A percentile compares a stretch with the other conserved stretches of the same genome.
These are phyloP conservation scores for Triticum turgidum DNA, from an alignment of 176 grass and related monocot genomes.

Conservation along the genomic window DNA sequence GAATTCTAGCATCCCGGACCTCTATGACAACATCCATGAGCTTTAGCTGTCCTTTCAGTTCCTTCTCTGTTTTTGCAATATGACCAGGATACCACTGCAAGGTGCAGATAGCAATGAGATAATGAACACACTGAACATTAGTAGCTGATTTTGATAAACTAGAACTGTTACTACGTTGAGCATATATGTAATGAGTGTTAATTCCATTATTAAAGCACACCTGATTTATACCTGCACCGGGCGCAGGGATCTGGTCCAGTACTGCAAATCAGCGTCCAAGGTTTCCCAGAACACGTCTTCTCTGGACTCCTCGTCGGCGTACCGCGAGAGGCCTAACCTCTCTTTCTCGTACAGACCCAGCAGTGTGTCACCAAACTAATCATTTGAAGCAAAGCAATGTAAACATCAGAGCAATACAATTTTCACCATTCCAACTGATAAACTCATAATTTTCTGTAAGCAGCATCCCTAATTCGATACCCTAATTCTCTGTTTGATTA, in stretches of 20 bases:
- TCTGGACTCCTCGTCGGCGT: constrained; percentile 21
- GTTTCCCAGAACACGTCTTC: constrained; percentile 63
- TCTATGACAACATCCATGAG: constrained; percentile 99
- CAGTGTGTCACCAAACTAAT: constrained; percentile 56
- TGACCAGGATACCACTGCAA: constrained; percentile 99
- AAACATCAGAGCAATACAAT: neutral
- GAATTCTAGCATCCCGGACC: constrained; percentile 90
- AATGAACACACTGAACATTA: neutral
- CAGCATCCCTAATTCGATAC: neutral
- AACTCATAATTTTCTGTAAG: neutral
- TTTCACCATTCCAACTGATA: neutral
- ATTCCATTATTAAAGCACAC: constrained; percentile 49
- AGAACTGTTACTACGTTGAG: neutral
- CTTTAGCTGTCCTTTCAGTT: constrained; percentile 85
- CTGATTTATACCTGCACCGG: constrained; percentile 87
- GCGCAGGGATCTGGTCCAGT: constrained; percentile 81
- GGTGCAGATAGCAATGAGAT: constrained; percentile 7
- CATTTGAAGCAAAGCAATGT: neutral
- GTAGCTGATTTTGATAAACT: neutral
- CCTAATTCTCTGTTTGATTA: neutral
- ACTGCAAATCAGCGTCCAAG: constrained; percentile 83
- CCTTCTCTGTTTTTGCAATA: constrained; percentile 98
- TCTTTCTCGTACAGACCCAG: constrained; percentile 51
- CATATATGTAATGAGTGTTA: neutral
- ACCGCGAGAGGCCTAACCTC: constrained; percentile 37